Percentiles rank a stretch among this genome's conserved stretches.
Evolutionary conservation across 768 basidiomycete genomes (phyloP).

Genomic region (Naganishia friedmannii): DNA sequence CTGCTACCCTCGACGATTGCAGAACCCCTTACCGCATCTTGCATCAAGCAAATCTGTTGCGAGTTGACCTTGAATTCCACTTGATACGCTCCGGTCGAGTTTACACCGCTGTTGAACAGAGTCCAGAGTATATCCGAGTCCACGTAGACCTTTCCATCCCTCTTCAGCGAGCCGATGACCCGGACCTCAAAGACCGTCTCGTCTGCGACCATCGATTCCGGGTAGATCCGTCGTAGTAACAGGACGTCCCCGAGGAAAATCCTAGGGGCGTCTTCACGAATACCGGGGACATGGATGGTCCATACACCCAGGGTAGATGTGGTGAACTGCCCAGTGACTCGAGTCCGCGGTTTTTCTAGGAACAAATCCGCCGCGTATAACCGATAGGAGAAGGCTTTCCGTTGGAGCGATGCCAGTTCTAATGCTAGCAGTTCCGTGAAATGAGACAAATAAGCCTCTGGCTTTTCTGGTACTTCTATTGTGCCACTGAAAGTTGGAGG

Average conservation of each 20-base stretch:
- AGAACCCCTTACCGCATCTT: conserved; percentile 41
- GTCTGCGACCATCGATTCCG: conserved; percentile 32
- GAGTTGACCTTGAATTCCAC: conserved; percentile 38
- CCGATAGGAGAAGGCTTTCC: conserved; percentile 25
- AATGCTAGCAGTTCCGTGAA: conserved; percentile 37
- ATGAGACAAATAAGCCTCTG: conserved; percentile 33
- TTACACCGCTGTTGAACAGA: conserved; percentile 29
- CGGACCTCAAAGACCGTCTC: conserved; percentile 42
- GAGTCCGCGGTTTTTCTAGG: conserved; percentile 27
- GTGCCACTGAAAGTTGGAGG: neutral
- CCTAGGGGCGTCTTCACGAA: conserved; percentile 50
- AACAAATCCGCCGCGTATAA: conserved; percentile 24
- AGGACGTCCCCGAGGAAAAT: conserved; percentile 49
- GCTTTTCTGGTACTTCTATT: conserved; percentile 7
- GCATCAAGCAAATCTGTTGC: conserved; percentile 37
- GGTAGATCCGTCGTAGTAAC: conserved; percentile 43
- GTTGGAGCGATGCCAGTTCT: conserved; percentile 31
- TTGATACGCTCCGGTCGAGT: conserved; percentile 33
- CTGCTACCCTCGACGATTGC: neutral
- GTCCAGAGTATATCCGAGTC: conserved; percentile 29
- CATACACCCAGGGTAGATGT: conserved; percentile 24
- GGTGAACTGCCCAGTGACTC: conserved; percentile 18
- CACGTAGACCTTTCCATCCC: conserved; percentile 42
- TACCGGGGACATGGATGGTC: conserved; percentile 44
- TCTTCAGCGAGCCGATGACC: conserved; percentile 43